Evolutionary conservation across 352 stramenopile species (phyloP).

Genomic region (Phytophthora idaei): DNA sequence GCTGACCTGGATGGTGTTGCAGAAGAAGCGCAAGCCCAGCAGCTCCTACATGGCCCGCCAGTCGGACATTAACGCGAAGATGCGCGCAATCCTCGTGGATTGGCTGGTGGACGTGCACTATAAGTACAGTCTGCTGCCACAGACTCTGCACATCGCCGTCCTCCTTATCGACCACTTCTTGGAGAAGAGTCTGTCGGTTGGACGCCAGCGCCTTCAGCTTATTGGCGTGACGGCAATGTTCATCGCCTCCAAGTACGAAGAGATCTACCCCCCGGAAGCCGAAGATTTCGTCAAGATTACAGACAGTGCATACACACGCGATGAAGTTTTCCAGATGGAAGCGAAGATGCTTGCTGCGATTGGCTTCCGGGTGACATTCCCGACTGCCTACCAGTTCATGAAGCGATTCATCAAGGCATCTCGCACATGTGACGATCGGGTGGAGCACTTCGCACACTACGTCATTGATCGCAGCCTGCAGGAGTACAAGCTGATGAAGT

Average conservation of each 20-base stretch:
- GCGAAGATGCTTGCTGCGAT: constrained; percentile 73
- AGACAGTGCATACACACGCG: constrained; percentile 93
- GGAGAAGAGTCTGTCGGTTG: constrained; percentile 69
- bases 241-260: constrained; percentile 98
- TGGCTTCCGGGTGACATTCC: constrained; percentile 82
- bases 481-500: constrained; percentile 98
- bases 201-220: constrained; percentile 93
- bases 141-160: constrained; percentile 88
- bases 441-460: constrained; percentile 95
- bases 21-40: constrained; percentile 68
- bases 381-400: constrained; percentile 87
- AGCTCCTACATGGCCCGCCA: constrained; percentile 89
- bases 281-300: constrained; percentile 97
- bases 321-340: constrained; percentile 87
- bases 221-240: constrained; percentile 96
- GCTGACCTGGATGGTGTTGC: constrained; percentile 14
- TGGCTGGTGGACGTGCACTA: constrained; percentile 96
- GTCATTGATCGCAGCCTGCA: constrained; percentile 98
- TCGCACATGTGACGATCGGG: constrained; percentile 67
- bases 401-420: constrained; percentile 89
- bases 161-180: constrained; percentile 85
- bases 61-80: constrained; percentile 98
- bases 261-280: constrained; percentile 95
- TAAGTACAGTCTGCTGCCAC: constrained; percentile 80
- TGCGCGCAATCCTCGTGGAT: constrained; percentile 99